Percentiles rank a stretch among this genome's conserved stretches.
phyloP scores from a whole-genome alignment of 2,329 filamentous ascomycete genomes.

The Arthrobotrys musiformis region DNA sequence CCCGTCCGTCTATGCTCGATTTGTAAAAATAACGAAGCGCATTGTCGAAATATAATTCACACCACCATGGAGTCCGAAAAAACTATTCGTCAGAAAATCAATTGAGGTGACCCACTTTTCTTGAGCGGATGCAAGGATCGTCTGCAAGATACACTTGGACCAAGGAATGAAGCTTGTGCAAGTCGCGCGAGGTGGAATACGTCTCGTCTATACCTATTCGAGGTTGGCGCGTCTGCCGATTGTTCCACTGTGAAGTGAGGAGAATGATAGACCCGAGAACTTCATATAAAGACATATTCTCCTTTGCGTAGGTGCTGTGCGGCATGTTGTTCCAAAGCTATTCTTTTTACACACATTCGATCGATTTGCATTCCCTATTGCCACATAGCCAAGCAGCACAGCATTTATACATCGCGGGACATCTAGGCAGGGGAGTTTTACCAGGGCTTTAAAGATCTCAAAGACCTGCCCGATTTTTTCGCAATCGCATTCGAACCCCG shows the following conservation, averaged over 20 bases:
- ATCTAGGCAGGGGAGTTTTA: slow-evolving; percentile 2
- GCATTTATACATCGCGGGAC: slow-evolving; percentile 8
- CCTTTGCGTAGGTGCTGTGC: slow-evolving; percentile 40
- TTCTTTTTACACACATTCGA: slow-evolving; percentile 1
- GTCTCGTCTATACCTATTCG: slow-evolving; percentile 42
- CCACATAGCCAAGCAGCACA: slow-evolving; percentile 3
- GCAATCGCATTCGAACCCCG: slow-evolving; percentile 1
- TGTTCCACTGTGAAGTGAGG: slow-evolving; percentile 30
- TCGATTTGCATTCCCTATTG: slow-evolving; percentile 14
- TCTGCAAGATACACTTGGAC: slow-evolving; percentile 40
- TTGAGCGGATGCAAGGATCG: slow-evolving; percentile 25
- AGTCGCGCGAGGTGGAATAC: slow-evolving; percentile 15
- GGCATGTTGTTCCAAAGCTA: slow-evolving; percentile 8
- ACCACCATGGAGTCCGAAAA: slow-evolving; percentile 14
- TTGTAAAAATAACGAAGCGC: slow-evolving; percentile 15
- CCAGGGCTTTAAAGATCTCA: neutral
- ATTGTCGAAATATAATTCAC: neutral
- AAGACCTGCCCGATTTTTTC: slow-evolving; percentile 29
- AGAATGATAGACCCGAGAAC: slow-evolving; percentile 25
- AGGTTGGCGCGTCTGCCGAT: slow-evolving; percentile 41
- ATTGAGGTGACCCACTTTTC: slow-evolving; percentile 24
- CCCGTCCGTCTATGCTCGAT: slow-evolving; percentile 27
- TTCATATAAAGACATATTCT: slow-evolving; percentile 53
- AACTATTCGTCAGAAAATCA: slow-evolving; percentile 31
- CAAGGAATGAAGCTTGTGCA: slow-evolving; percentile 24